Conservation (phyloP, 2,329 filamentous ascomycete species). For the Diplodia mutila region DNA sequence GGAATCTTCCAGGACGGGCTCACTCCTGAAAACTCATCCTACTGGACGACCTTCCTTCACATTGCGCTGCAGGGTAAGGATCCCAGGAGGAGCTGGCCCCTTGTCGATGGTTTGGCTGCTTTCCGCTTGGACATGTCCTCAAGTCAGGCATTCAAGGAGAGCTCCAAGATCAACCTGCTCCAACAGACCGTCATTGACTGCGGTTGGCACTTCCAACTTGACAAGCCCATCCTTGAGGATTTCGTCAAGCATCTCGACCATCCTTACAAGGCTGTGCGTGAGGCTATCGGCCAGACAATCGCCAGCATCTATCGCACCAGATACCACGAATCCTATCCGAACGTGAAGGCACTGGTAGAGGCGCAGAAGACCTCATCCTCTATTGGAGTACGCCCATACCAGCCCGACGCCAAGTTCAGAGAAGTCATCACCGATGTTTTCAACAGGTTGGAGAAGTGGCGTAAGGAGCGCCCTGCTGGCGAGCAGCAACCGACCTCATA, state of each 20-base stretch:
- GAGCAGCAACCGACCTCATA: constrained; percentile 94
- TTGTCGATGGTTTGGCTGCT: constrained; percentile 78
- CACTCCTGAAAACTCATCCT: constrained; percentile 90
- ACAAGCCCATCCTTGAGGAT: constrained; percentile 84
- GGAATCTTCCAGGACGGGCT: constrained; percentile 87
- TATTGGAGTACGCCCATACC: constrained; percentile 82
- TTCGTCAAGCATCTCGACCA: constrained; percentile 93
- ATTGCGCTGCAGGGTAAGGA: constrained; percentile 87
- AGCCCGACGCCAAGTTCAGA: constrained; percentile 74
- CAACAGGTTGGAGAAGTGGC: constrained; percentile 80
- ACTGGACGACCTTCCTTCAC: constrained; percentile 94
- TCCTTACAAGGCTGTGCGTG: constrained; percentile 95
- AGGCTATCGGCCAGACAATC: constrained; percentile 89
- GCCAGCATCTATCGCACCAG: constrained; percentile 86
- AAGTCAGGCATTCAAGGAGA: constrained; percentile 98
- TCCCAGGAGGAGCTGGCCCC: constrained; percentile 81
- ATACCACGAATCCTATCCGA: constrained; percentile 91
- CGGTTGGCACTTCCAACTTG: constrained; percentile 94
- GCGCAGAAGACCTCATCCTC: constrained; percentile 79
- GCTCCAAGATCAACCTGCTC: constrained; percentile 89
- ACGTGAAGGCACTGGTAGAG: constrained; percentile 74
- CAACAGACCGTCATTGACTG: constrained; percentile 85
- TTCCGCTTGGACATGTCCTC: constrained; percentile 94
- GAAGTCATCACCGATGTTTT: constrained; percentile 77
- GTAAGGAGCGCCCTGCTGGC: constrained; percentile 78